These are phyloP conservation scores for Ecytonucleospora hepatopenaei DNA, from an alignment of 371 early-diverging fungal genomes.

Conservation along the genomic window DNA sequence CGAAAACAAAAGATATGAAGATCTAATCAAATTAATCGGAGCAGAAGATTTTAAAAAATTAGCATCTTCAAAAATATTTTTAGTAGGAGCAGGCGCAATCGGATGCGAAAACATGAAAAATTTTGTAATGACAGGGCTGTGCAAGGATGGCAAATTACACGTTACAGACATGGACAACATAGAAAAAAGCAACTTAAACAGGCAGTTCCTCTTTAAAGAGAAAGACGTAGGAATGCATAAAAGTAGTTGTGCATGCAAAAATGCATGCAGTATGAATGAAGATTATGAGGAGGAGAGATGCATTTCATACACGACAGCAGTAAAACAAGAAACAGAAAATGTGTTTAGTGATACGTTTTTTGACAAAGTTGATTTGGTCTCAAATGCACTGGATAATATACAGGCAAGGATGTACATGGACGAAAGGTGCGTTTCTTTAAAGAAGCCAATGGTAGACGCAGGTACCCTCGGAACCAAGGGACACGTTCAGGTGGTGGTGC, in stretches of 20 bases:
- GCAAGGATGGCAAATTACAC: constrained; percentile 67
- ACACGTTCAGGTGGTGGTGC: constrained; percentile 71
- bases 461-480: constrained; percentile 99
- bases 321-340: constrained; percentile 83
- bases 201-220: constrained; percentile 88
- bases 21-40: constrained; percentile 85
- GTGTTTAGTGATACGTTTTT: constrained; percentile 87
- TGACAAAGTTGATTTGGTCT: constrained; percentile 71
- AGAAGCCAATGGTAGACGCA: constrained; percentile 85
- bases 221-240: constrained; percentile 81
- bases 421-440: constrained; percentile 80
- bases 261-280: constrained; percentile 78
- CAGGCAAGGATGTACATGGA: constrained; percentile 96
- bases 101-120: constrained; percentile 99
- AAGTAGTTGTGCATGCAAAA: constrained; percentile 78
- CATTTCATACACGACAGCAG: constrained; percentile 74
- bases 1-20: constrained; percentile 69
- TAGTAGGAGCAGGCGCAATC: constrained; percentile 98
- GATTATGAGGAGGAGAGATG: constrained; percentile 61
- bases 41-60: constrained; percentile 72
- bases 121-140: constrained; percentile 95
- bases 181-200: constrained; percentile 86
- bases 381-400: constrained; percentile 96
- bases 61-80: constrained; percentile 72
- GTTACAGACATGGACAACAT: constrained; percentile 99